Evolutionary conservation across 2,329 filamentous ascomycete species (phyloP), one percentile per base, ranked within the genome.

Genomic region (Nigrospora sphaerica): DNA sequence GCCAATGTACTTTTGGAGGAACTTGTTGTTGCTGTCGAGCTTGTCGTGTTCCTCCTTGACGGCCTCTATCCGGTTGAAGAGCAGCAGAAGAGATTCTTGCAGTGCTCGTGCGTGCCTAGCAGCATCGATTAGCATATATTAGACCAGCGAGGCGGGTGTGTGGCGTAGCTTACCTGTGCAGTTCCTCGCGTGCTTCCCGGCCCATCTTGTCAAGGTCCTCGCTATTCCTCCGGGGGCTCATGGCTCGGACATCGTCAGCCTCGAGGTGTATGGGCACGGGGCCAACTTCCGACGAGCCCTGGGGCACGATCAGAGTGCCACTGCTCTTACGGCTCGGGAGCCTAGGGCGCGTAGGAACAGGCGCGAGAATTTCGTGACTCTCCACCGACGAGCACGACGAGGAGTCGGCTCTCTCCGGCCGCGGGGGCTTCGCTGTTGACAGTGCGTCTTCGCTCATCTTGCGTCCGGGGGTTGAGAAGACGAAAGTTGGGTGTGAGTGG

Each of bases 1-100:
- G 54, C 92, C 92, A 59, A 97, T 97, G 64, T 97, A 97, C 66
- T 95, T 95, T 67, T 97, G 92, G 41, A 98, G 71, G 62, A 97
- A 96, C 60, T 90, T 92, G 75, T 98, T 98, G 66, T 96, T 91
- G 65, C 80, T 93, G 67, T 97, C 91, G 46, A 98, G 81, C 68
- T 95, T 96, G 70, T 96, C 89, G 62, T 98, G 91, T 62, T 97
- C 92, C 57, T 87, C 85, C 66, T 90, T 88, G 53, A 97, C 91
- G 31, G 88, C 88, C 62, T 98, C 93, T 63, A 97, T 95, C 44
- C 90, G 86, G 67, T 95, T 88, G 54, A 95, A 89, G 38, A 97
- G 86, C 52, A 86, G 88, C 51, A 95, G 76, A 32, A 98, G 80
- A 28, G 89, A 95, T 45, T 90, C 88, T 67, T 98, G 93, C 28